Conservation (phyloP, 352 stramenopile species). For the Phytophthora kernoviae region DNA sequence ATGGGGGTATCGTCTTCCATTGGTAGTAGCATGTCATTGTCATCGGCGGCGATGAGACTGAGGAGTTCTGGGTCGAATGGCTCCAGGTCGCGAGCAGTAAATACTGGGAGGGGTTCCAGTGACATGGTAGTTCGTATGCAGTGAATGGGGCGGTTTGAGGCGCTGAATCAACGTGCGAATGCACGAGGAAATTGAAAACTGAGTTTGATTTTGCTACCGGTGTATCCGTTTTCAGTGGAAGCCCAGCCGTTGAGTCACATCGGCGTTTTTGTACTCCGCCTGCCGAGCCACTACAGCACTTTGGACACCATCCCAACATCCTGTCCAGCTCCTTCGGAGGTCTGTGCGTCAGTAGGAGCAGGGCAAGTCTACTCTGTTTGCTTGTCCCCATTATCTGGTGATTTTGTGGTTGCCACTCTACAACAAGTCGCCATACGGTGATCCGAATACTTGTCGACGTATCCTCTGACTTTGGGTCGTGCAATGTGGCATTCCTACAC, state of each 20-base stretch:
- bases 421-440: slow-evolving; percentile 1
- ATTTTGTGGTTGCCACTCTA: background rate
- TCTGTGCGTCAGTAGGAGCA: slow-evolving; percentile 20
- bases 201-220: background rate
- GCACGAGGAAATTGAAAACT: slow-evolving; percentile 41
- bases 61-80: slow-evolving; percentile 42
- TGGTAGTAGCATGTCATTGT: slow-evolving; percentile 11
- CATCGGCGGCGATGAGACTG: slow-evolving; percentile 35
- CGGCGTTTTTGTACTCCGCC: slow-evolving; percentile 22
- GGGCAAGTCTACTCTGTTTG: slow-evolving; percentile 1
- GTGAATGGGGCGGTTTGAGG: background rate
- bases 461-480: slow-evolving; percentile 1
- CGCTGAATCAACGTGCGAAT: slow-evolving; percentile 30
- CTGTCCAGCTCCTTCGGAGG: slow-evolving; percentile 22
- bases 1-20: slow-evolving; percentile 13
- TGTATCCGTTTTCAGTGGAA: slow-evolving; percentile 18
- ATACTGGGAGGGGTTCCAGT: slow-evolving; percentile 43
- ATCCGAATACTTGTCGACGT: background rate
- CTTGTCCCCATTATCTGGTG: background rate
- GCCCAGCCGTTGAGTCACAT: slow-evolving; percentile 7
- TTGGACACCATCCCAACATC: slow-evolving; percentile 32
- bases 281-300: slow-evolving; percentile 23
- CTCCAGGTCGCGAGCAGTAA: slow-evolving; percentile 30
- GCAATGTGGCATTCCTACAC: background rate
- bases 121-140: slow-evolving; percentile 22